A percentile compares a stretch with the other conserved stretches of the same genome.
Evolutionary conservation across 108 stramenopile genomes (phyloP).

Genomic region (Nitzschia sp.): DNA sequence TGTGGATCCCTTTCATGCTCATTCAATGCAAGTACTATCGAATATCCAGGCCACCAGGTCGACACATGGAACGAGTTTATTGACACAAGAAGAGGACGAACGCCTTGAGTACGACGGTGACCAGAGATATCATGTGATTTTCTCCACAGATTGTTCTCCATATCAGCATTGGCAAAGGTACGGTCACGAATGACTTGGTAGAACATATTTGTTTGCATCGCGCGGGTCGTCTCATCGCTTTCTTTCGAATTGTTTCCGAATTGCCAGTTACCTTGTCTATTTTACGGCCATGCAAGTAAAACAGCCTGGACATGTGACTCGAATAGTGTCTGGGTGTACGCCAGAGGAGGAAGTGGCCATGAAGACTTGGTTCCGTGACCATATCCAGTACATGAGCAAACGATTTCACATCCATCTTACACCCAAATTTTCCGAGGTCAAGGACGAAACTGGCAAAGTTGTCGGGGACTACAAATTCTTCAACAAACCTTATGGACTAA

Average conservation of each 20-base stretch:
- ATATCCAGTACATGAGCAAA: constrained; percentile 36
- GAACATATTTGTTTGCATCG: not conserved
- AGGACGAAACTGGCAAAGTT: constrained; percentile 47
- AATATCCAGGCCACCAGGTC: not conserved
- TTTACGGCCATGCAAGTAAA: constrained; percentile 54
- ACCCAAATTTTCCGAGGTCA: constrained; percentile 62
- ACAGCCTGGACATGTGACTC: constrained; percentile 86
- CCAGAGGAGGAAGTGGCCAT: constrained; percentile 19
- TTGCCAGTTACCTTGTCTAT: constrained; percentile 60
- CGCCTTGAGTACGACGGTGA: constrained; percentile 7
- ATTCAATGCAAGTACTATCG: not conserved
- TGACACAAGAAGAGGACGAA: constrained; percentile 21
- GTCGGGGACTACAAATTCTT: constrained; percentile 83
- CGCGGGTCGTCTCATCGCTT: not conserved
- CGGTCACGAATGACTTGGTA: not conserved
- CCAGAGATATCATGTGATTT: constrained; percentile 35
- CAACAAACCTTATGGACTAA: constrained; percentile 85
- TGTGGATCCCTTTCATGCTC: constrained; percentile 12
- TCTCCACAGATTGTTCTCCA: constrained; percentile 75
- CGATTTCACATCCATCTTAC: constrained; percentile 77
- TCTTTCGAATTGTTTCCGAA: too few species aligned
- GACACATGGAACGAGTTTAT: not conserved
- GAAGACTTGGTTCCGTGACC: constrained; percentile 31
- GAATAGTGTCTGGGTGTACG: constrained; percentile 77
- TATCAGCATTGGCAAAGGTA: constrained; percentile 77